A percentile compares a stretch with the other conserved stretches of the same genome.
Evolutionary conservation across 495 filamentous ascomycete genomes (phyloP).

Genomic region (Tetracladium setigerum): DNA sequence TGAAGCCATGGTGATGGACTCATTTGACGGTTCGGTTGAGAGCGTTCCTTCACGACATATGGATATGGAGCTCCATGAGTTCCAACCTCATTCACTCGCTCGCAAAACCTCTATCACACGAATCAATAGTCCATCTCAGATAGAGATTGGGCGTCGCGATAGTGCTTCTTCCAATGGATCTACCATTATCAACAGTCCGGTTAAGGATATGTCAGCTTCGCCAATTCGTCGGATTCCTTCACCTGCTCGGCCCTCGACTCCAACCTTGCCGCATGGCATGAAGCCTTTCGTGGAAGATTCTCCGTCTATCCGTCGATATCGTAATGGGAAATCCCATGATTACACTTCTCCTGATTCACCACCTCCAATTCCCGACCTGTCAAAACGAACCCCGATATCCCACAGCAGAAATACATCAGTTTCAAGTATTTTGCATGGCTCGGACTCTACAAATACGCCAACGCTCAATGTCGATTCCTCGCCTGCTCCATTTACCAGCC

Average conservation of each 20-base stretch:
- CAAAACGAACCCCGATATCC: not conserved
- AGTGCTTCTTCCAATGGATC: constrained; percentile 33
- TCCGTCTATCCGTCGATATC: constrained; percentile 7
- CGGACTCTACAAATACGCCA: constrained; percentile 12
- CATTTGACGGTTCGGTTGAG: no score
- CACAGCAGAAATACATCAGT: not conserved
- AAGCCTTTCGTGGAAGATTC: constrained; percentile 11
- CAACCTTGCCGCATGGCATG: not conserved
- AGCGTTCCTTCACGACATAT: no score
- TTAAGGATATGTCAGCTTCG: constrained; percentile 1
- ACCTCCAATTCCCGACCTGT: constrained; percentile 24
- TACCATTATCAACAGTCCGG: constrained; percentile 23
- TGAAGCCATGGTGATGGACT: no score
- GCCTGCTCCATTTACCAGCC: constrained; percentile 17
- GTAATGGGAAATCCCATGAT: constrained; percentile 17
- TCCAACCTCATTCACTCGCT: not conserved
- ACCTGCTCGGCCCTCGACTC: not conserved
- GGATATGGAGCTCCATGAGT: not conserved
- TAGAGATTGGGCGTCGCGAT: constrained; percentile 16
- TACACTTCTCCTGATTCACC: constrained; percentile 36
- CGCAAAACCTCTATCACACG: constrained; percentile 3
- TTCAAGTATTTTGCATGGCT: not conserved
- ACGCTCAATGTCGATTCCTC: constrained; percentile 15
- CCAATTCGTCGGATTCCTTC: constrained; percentile 1
- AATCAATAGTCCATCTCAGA: not conserved